Percentiles rank a stretch among this genome's conserved stretches.
Conservation (phyloP, 1,284 basidiomycete species). For the Ganoderma sinense region DNA sequence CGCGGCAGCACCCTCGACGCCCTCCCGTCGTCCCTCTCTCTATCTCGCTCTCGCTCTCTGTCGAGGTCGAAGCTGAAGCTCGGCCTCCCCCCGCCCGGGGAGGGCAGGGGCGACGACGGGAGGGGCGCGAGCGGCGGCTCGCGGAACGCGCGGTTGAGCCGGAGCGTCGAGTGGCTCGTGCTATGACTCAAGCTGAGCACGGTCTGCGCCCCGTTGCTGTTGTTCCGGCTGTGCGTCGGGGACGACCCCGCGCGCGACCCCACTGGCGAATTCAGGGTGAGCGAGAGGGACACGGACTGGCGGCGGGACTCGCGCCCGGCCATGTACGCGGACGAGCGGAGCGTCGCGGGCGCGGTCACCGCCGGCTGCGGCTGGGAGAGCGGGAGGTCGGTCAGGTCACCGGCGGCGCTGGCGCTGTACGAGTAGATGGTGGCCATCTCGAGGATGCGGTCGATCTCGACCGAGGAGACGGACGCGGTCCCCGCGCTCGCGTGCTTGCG, state of each 20-base stretch:
- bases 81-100: constrained; percentile 23
- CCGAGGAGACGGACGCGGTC: constrained; percentile 39
- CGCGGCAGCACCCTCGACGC: background rate
- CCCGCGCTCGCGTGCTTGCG: constrained; percentile 19
- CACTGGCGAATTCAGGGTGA: too few species aligned
- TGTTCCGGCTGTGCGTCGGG: constrained; percentile 16
- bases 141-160: constrained; percentile 29
- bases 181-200: constrained; percentile 12
- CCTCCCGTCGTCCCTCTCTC: background rate
- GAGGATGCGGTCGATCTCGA: constrained; percentile 62
- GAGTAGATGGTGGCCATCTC: constrained; percentile 53
- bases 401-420: background rate
- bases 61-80: constrained; percentile 23
- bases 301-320: constrained; percentile 31
- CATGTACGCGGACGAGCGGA: constrained; percentile 35
- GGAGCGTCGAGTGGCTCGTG: constrained; percentile 23
- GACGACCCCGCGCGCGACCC: constrained; percentile 11
- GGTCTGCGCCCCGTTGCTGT: constrained; percentile 9
- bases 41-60: background rate
- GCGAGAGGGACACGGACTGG: constrained; percentile 18
- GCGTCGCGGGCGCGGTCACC: constrained; percentile 25
- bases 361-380: constrained; percentile 21
- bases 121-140: constrained; percentile 37
- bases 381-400: constrained; percentile 25
- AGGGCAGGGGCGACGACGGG: constrained; percentile 36